Evolutionary conservation across 257 asterid species (phyloP).

Genomic region (Ehretia macrophylla): DNA sequence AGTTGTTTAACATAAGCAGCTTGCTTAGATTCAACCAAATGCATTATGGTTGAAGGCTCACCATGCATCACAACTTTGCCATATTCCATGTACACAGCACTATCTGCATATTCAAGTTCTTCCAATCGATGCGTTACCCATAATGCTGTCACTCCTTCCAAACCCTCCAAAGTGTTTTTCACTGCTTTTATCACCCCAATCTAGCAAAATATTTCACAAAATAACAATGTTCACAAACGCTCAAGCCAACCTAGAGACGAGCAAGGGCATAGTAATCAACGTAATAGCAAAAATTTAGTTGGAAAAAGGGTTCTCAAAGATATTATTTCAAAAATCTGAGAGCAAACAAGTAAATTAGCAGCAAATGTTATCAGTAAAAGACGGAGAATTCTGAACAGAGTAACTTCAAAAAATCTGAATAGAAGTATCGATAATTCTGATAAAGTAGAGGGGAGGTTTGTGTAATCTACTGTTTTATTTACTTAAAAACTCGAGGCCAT

Average conservation of each 20-base stretch:
- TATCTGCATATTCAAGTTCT: slow-evolving; percentile 87
- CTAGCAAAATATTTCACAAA: slow-evolving; percentile 28
- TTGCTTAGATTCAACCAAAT: slow-evolving; percentile 56
- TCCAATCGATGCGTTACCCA: slow-evolving; percentile 97
- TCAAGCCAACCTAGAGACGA: too few relatives aligned
- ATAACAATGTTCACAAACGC: background rate
- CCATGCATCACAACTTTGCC: slow-evolving; percentile 67
- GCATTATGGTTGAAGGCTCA: slow-evolving; percentile 44
- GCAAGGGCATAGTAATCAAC: too few relatives aligned
- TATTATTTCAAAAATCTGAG: background rate
- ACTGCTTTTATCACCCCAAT: slow-evolving; percentile 83
- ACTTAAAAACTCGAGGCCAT: too few relatives aligned
- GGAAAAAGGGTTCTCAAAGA: background rate
- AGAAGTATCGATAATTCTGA: too few relatives aligned
- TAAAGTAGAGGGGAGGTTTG: too few relatives aligned
- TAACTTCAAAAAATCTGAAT: too few relatives aligned
- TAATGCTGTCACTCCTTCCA: slow-evolving; percentile 68
- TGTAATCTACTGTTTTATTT: too few relatives aligned
- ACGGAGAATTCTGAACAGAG: too few relatives aligned
- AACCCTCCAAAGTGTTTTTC: slow-evolving; percentile 51
- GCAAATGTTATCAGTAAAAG: too few relatives aligned
- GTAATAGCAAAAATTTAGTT: background rate
- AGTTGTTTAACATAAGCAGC: slow-evolving; percentile 45
- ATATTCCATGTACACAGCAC: slow-evolving; percentile 87
- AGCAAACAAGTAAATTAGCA: too few relatives aligned